Conservation (phyloP, 345 rosid species). For the Bruguiera gymnorhiza region DNA sequence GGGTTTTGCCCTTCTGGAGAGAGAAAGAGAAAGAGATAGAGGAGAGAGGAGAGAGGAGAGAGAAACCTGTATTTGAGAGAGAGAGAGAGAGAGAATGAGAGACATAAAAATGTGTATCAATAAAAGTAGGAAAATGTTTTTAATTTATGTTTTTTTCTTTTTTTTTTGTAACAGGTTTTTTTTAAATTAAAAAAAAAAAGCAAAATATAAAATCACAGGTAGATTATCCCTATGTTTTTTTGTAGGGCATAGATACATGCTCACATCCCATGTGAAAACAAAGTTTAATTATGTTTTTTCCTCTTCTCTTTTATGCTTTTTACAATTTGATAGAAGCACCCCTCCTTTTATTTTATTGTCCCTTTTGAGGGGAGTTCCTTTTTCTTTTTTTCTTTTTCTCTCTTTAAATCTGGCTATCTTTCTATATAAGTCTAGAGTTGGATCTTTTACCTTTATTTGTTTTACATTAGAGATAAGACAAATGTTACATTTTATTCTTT, state of each 20-base stretch:
- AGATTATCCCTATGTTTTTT: not conserved
- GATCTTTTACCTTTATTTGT: constrained; percentile 1
- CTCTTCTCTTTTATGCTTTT: not conserved
- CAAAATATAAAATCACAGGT: not conserved
- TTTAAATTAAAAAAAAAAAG: not conserved
- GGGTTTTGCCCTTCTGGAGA: constrained; percentile 87
- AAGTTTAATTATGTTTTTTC: constrained; percentile 15
- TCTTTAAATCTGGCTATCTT: not conserved
- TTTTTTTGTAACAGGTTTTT: not conserved
- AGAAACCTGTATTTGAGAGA: not conserved
- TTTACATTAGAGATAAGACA: not conserved
- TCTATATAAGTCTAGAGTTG: no score
- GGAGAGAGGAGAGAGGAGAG: constrained; percentile 8
- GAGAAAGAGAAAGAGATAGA: constrained; percentile 42
- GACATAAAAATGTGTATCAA: constrained; percentile 34
- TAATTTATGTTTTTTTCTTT: not conserved
- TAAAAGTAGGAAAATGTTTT: constrained; percentile 12
- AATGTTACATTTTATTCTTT: not conserved
- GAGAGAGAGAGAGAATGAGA: constrained; percentile 29
- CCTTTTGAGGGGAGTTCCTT: not conserved
- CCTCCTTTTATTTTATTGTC: not conserved
- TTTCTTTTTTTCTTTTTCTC: not conserved
- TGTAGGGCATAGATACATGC: constrained; percentile 4
- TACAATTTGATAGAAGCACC: not conserved
- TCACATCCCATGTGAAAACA: constrained; percentile 10